Percentiles rank a stretch among this genome's conserved stretches.
phyloP scores from a whole-genome alignment of 169 alveolate species.

The Sarcocystis neurona region DNA sequence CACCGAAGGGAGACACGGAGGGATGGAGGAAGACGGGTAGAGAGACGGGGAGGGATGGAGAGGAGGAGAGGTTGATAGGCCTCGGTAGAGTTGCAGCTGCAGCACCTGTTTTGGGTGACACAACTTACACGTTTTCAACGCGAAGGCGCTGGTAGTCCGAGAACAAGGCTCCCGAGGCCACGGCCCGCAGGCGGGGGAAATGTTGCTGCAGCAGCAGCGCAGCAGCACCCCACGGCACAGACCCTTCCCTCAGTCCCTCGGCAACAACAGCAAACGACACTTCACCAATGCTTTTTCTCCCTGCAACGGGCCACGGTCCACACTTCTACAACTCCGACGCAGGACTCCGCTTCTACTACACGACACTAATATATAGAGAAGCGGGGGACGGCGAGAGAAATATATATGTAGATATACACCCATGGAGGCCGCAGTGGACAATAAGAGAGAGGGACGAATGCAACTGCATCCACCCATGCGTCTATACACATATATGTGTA shows the following conservation, averaged over 20 bases:
- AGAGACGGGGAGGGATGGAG: background rate
- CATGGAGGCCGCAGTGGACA: too few relatives aligned
- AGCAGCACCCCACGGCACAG: slow-evolving; percentile 2
- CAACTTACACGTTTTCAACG: slow-evolving; percentile 92
- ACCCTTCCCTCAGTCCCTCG: background rate
- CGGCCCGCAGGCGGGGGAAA: slow-evolving; percentile 87
- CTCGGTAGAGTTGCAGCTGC: background rate
- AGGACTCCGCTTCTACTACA: too few relatives aligned
- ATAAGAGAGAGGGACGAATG: too few relatives aligned
- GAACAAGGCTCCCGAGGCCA: slow-evolving; percentile 96
- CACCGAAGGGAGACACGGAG: background rate
- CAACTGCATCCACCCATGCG: too few relatives aligned
- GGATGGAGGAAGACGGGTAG: background rate
- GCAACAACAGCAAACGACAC: too few relatives aligned
- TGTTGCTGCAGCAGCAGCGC: slow-evolving; percentile 35
- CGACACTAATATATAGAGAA: too few relatives aligned
- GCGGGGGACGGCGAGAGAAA: too few relatives aligned
- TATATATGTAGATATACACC: too few relatives aligned
- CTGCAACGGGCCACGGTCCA: too few relatives aligned
- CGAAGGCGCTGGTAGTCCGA: slow-evolving; percentile 95
- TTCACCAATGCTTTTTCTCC: too few relatives aligned
- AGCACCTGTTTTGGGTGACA: background rate
- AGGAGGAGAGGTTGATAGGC: background rate
- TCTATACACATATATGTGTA: too few relatives aligned
- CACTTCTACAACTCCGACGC: too few relatives aligned